phyloP scores from a whole-genome alignment of 352 stramenopile species.

The Phytophthora kernoviae region DNA sequence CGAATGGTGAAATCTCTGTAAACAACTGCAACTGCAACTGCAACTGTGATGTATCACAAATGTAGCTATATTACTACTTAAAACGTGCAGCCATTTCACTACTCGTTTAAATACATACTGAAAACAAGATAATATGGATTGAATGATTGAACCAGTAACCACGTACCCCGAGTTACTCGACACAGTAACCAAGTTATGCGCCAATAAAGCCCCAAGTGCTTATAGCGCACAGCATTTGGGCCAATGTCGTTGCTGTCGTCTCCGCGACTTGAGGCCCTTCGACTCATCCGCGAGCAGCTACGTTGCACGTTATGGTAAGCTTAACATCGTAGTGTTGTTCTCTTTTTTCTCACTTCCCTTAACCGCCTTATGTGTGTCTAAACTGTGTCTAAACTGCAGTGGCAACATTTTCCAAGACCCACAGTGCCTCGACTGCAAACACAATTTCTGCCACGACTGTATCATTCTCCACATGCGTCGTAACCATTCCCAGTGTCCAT shows the following conservation, averaged over 20 bases:
- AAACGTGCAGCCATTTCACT: constrained; percentile 5
- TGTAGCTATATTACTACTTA: constrained; percentile 9
- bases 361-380: not conserved
- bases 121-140: too few relatives aligned
- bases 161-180: too few relatives aligned
- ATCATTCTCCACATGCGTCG: constrained; percentile 70
- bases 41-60: not conserved
- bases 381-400: constrained; percentile 31
- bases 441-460: constrained; percentile 87
- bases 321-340: not conserved
- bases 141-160: too few relatives aligned
- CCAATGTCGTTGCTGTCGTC: constrained; percentile 68
- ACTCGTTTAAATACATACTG: too few relatives aligned
- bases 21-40: not conserved
- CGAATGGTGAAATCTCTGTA: constrained; percentile 64
- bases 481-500: constrained; percentile 65
- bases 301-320: constrained; percentile 74
- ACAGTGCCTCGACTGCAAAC: constrained; percentile 87
- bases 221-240: not conserved
- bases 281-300: constrained; percentile 82
- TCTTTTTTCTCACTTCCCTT: not conserved
- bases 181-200: constrained; percentile 15
- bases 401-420: constrained; percentile 78
- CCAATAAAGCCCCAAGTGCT: constrained; percentile 11
- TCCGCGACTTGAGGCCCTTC: constrained; percentile 56